Conservation (phyloP, 176 grass and related monocot species). For the Oryza meridionalis region DNA sequence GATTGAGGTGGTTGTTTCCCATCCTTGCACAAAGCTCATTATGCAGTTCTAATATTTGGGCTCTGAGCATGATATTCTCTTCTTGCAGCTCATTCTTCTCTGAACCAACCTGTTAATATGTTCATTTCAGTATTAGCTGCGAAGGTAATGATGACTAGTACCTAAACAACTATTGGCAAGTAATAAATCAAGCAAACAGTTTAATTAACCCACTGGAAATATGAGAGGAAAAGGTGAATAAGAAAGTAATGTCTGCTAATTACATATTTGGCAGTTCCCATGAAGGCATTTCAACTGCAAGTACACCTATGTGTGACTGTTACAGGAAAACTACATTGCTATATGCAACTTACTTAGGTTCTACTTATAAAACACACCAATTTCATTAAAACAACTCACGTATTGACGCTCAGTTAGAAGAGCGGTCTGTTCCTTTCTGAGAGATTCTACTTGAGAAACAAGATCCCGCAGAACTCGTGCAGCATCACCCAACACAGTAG, state of each 20-base stretch:
- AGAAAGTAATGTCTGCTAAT: conserved; percentile 5
- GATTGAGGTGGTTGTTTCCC: conserved; percentile 31
- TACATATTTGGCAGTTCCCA: not conserved
- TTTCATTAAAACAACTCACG: conserved; percentile 55
- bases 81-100: conserved; percentile 75
- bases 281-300: conserved; percentile 20
- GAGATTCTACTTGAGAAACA: conserved; percentile 63
- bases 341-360: not conserved
- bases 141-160: not conserved
- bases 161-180: conserved; percentile 15
- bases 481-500: conserved; percentile 67
- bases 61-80: conserved; percentile 57
- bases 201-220: not conserved
- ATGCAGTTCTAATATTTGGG: conserved; percentile 58
- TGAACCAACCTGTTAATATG: conserved; percentile 50
- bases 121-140: not conserved
- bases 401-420: conserved; percentile 63
- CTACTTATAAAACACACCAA: not conserved
- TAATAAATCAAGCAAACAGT: conserved; percentile 17
- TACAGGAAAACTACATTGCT: not conserved
- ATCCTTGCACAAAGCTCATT: conserved; percentile 52
- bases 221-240: not conserved
- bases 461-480: conserved; percentile 64
- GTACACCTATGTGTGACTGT: not conserved
- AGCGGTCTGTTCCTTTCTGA: conserved; percentile 66